Evolutionary conservation across 306 rosid genomes (phyloP).

Genomic region (Rubus parviflorus): DNA sequence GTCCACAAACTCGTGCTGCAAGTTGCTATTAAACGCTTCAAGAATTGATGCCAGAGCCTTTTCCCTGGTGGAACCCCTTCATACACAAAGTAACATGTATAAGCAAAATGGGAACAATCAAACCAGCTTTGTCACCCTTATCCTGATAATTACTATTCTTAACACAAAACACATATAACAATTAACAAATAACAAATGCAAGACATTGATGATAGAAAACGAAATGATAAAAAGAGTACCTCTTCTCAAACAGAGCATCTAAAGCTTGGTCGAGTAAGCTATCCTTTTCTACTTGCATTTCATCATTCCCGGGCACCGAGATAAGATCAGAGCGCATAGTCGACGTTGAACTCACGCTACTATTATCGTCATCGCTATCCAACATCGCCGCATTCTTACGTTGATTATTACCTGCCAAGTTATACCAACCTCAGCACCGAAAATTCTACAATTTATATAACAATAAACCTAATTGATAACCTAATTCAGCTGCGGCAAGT

Average conservation of each 20-base stretch:
- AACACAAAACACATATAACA: neutral
- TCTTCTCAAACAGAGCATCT: constrained; percentile 80
- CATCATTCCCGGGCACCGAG: constrained; percentile 54
- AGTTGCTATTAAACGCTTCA: constrained; percentile 60
- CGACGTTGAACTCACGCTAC: constrained; percentile 81
- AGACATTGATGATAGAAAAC: neutral
- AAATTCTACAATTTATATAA: neutral
- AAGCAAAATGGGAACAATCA: neutral
- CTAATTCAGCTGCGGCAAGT: neutral
- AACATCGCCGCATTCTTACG: constrained; percentile 64
- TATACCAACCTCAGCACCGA: constrained; percentile 12
- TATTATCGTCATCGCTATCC: constrained; percentile 76
- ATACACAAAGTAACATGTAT: constrained; percentile 16
- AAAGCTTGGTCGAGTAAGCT: constrained; percentile 81
- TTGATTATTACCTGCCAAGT: constrained; percentile 65
- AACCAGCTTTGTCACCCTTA: neutral
- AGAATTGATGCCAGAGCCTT: constrained; percentile 60
- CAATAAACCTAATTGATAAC: neutral
- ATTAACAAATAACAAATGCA: no score
- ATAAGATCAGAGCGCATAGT: constrained; percentile 63
- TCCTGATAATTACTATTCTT: neutral
- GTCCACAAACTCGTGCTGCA: constrained; percentile 80
- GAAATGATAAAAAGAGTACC: constrained; percentile 41
- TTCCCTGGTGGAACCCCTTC: constrained; percentile 85
- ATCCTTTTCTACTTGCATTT: constrained; percentile 63